These are phyloP conservation scores for Mesembryanthemum crystallinum DNA, from an alignment of 148 eudicot genomes.

Conservation along the genomic window DNA sequence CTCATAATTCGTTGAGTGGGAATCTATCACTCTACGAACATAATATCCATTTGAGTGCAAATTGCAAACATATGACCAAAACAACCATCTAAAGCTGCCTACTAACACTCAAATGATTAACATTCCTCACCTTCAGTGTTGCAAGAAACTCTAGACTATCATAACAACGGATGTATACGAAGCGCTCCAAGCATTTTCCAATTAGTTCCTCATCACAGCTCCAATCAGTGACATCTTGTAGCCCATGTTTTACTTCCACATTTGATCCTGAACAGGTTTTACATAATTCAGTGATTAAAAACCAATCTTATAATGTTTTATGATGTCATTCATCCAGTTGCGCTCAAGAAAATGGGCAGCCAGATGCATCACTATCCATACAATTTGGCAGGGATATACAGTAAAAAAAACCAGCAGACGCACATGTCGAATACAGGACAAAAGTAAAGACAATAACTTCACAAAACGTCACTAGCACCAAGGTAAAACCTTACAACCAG, in stretches of 20 bases:
- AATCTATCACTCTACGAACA: background rate
- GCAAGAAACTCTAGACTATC: slow-evolving; percentile 79
- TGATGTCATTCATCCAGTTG: background rate
- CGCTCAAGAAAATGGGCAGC: background rate
- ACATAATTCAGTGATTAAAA: slow-evolving; percentile 3
- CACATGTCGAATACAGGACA: background rate
- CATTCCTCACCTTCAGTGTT: slow-evolving; percentile 62
- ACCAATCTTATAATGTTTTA: background rate
- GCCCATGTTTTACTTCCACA: slow-evolving; percentile 24
- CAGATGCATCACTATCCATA: background rate
- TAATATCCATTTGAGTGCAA: background rate
- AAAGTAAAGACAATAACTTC: background rate
- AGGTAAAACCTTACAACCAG: background rate
- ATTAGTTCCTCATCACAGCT: slow-evolving; percentile 54
- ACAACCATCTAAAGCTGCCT: background rate
- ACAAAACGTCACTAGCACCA: background rate
- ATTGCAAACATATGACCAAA: background rate
- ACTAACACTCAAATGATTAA: background rate
- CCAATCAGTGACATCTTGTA: slow-evolving; percentile 23
- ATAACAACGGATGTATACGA: slow-evolving; percentile 74
- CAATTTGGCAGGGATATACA: background rate
- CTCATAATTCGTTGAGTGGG: background rate
- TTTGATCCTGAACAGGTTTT: slow-evolving; percentile 29
- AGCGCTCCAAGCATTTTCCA: slow-evolving; percentile 71
- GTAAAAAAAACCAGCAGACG: background rate